Conservation (phyloP, 805 yeast species). For the Schwanniomyces yamadae region DNA sequence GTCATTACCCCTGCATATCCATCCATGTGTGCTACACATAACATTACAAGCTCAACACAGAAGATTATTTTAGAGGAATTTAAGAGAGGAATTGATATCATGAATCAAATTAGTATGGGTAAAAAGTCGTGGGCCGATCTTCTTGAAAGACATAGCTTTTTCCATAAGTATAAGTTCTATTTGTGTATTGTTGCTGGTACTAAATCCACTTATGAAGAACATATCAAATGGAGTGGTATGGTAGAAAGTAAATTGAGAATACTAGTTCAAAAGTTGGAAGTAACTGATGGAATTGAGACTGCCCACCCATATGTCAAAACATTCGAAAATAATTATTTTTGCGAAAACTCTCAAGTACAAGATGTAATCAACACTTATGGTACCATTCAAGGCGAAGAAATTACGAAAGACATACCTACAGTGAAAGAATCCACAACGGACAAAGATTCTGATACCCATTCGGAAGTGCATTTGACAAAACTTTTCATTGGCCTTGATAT, state of each 20-base stretch:
- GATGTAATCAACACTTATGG: slow-evolving; percentile 64
- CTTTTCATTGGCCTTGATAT: slow-evolving; percentile 77
- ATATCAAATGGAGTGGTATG: slow-evolving; percentile 87
- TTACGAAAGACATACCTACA: slow-evolving; percentile 18
- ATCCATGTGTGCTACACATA: slow-evolving; percentile 98
- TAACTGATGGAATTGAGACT: slow-evolving; percentile 65
- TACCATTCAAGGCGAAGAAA: slow-evolving; percentile 52
- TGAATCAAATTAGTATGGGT: slow-evolving; percentile 65
- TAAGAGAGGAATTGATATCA: slow-evolving; percentile 67
- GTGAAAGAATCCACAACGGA: slow-evolving; percentile 11
- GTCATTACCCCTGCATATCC: slow-evolving; percentile 98
- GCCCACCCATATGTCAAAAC: slow-evolving; percentile 92
- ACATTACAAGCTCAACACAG: slow-evolving; percentile 86
- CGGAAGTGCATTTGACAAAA: slow-evolving; percentile 61
- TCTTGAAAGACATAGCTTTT: slow-evolving; percentile 78
- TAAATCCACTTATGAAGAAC: slow-evolving; percentile 72
- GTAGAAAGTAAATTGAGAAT: slow-evolving; percentile 85
- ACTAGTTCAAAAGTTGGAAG: slow-evolving; percentile 80
- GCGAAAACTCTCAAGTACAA: slow-evolving; percentile 50
- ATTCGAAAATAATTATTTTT: slow-evolving; percentile 52
- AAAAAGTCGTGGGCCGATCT: slow-evolving; percentile 71
- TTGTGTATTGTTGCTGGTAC: slow-evolving; percentile 80
- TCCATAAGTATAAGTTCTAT: slow-evolving; percentile 81
- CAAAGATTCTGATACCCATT: slow-evolving; percentile 10
- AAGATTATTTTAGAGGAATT: slow-evolving; percentile 78